Evolutionary conservation across 1,284 basidiomycete species (phyloP).

Genomic region (Austroboletus novae-zelandiae): DNA sequence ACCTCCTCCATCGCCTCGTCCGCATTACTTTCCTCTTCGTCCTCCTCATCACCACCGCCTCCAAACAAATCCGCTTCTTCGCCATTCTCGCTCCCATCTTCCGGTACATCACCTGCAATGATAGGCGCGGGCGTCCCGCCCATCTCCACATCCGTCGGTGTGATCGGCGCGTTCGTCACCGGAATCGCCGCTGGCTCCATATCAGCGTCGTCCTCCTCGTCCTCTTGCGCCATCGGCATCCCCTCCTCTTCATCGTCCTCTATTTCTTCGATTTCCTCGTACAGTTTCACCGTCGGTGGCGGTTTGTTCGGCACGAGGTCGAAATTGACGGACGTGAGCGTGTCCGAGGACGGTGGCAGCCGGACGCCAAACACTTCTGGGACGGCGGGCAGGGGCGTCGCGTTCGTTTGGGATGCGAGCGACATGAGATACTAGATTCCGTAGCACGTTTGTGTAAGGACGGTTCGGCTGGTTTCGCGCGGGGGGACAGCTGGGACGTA

Average conservation of each 20-base stretch:
- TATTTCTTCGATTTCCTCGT: constrained; percentile 77
- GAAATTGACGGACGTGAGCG: constrained; percentile 90
- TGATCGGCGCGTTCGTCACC: constrained; percentile 30
- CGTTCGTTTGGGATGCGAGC: constrained; percentile 89
- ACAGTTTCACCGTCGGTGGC: constrained; percentile 67
- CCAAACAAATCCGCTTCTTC: constrained; percentile 64
- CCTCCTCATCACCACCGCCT: constrained; percentile 68
- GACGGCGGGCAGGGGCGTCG: constrained; percentile 84
- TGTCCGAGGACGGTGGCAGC: constrained; percentile 78
- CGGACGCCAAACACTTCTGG: constrained; percentile 96
- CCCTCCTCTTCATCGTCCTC: constrained; percentile 47
- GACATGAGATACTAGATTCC: constrained; percentile 76
- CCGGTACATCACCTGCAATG: constrained; percentile 40
- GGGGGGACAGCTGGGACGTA: too few species aligned
- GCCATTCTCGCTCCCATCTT: constrained; percentile 62
- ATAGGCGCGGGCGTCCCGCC: constrained; percentile 39
- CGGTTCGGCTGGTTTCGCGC: background rate
- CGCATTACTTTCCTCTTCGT: constrained; percentile 57
- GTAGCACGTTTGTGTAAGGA: background rate
- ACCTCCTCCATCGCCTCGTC: constrained; percentile 73
- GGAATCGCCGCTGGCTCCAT: constrained; percentile 56
- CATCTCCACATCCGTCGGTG: constrained; percentile 69
- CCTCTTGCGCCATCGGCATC: constrained; percentile 35
- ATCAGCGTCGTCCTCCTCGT: constrained; percentile 54
- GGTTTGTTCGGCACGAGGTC: constrained; percentile 88